Evolutionary conservation across 768 basidiomycete species (phyloP).

Genomic region (Sarcodon sp.): DNA sequence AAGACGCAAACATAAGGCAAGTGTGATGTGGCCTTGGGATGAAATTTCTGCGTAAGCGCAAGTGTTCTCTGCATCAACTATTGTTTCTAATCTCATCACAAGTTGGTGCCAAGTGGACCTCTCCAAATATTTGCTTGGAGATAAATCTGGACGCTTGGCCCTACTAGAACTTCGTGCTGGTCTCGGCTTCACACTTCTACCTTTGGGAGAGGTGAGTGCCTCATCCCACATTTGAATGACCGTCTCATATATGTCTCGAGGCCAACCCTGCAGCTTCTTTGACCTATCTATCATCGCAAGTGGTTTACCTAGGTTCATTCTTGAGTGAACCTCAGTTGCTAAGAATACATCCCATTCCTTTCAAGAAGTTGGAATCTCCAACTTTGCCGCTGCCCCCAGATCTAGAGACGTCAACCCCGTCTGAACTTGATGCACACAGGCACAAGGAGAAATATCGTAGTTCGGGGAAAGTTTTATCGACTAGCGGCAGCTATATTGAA

Average conservation of each 20-base stretch:
- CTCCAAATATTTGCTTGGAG: conserved; percentile 50
- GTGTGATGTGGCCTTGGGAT: conserved; percentile 67
- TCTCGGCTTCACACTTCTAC: conserved; percentile 37
- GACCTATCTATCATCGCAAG: conserved; percentile 58
- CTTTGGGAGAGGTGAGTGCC: conserved; percentile 61
- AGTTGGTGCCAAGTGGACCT: conserved; percentile 43
- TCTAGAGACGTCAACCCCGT: conserved; percentile 27
- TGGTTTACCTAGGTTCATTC: conserved; percentile 72
- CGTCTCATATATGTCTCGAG: conserved; percentile 20
- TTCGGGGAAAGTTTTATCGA: conserved; percentile 33
- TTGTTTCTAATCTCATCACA: conserved; percentile 2
- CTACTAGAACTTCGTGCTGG: conserved; percentile 43
- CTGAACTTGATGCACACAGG: conserved; percentile 17
- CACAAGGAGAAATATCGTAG: conserved; percentile 8
- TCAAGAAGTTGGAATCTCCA: conserved; percentile 23
- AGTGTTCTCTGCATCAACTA: too few species aligned
- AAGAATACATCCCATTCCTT: conserved; percentile 34
- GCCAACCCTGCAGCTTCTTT: conserved; percentile 60
- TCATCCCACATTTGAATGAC: background rate
- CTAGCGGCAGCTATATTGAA: conserved; percentile 42
- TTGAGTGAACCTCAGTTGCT: conserved; percentile 72
- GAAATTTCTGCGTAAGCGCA: conserved; percentile 52
- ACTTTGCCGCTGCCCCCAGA: conserved; percentile 41
- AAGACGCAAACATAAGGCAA: conserved; percentile 39
- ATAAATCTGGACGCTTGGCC: conserved; percentile 57